Evolutionary conservation across 2,329 filamentous ascomycete species (phyloP).

Genomic region (Aspergillus quadricinctus): DNA sequence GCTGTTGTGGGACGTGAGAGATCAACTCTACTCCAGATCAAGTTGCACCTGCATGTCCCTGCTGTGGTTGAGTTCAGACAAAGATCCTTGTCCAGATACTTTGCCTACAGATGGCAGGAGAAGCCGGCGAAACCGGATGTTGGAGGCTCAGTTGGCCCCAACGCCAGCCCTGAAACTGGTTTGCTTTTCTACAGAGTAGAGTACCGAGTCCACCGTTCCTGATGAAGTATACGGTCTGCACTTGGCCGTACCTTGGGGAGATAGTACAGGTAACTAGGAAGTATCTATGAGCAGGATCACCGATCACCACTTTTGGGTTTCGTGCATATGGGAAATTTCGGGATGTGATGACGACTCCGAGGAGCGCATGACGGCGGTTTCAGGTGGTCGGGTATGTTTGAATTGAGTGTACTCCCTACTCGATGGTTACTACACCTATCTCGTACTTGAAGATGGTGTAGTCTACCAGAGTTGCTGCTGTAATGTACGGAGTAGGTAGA

Average conservation of each 20-base stretch:
- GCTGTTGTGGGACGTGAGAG: background rate
- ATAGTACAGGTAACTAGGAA: background rate
- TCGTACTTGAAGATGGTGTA: background rate
- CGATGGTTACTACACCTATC: background rate
- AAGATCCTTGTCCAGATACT: too few relatives aligned
- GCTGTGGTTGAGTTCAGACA: too few relatives aligned
- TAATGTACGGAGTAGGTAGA: background rate
- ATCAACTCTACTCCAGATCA: background rate
- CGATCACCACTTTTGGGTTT: background rate
- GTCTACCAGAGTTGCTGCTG: background rate
- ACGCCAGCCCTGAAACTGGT: background rate
- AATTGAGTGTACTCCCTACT: background rate
- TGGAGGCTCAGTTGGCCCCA: background rate
- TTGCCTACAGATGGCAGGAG: background rate
- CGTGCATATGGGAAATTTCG: background rate
- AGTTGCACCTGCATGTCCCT: background rate
- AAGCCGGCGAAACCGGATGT: background rate
- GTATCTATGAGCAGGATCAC: background rate
- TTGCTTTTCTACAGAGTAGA: too few relatives aligned
- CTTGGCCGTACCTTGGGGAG: background rate
- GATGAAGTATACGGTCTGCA: background rate
- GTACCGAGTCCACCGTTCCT: too few relatives aligned
- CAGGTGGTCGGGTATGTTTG: slow-evolving; percentile 1
- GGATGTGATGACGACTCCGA: slow-evolving; percentile 6
- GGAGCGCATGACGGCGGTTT: slow-evolving; percentile 12